Evolutionary conservation across 2,329 filamentous ascomycete species (phyloP), one percentile per base, ranked within the genome.

Genomic region (Colletotrichum tropicicola): DNA sequence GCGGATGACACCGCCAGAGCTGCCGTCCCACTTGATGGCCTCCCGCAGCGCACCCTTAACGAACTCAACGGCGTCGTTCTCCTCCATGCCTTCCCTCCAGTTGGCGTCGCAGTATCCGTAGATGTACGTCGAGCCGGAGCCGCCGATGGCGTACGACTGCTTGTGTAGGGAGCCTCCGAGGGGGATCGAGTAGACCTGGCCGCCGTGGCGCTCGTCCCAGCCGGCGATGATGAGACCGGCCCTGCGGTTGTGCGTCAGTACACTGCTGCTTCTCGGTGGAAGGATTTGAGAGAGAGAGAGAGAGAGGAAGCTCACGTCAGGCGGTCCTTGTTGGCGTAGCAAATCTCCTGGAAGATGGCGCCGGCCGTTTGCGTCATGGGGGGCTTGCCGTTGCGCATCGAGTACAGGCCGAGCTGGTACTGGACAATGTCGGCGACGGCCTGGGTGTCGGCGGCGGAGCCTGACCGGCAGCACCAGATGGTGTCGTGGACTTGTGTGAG

Each of bases 11-110:
- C 96, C 96, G 70, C 96, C 96, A 3, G 96, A 98, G 84, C 94
- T 98, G 69, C 96, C 96, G 77, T 99, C 96, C 96, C 96, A 99
- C 83, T 97, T 97, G 87, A 99, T 98, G 15, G 96, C 96, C 85
- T 99, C 95, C 74, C 89, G 85, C 75, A 99, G 83, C 30, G 96
- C 91, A 49, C 90, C 91, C 83, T 97, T 98, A 77, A 99, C 96
- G 74, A 99, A 99, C 41, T 90, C 81, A 69, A 99, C 90, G 1
- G 96, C 96, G 68, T 97, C 94, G 59, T 89, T 86, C 84, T 98
- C 93, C 56, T 91, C 93, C 94, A 99, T 98, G 70, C 89, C 89
- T 81, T 98, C 96, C 78, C 86, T 89, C 96, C 96, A 99, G 85
- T 99, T 89, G 62, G 93, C 91, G 77, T 99, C 95, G 77, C 94